phyloP scores from a whole-genome alignment of 208 protist species.

The Plasmodiophora brassicae region DNA sequence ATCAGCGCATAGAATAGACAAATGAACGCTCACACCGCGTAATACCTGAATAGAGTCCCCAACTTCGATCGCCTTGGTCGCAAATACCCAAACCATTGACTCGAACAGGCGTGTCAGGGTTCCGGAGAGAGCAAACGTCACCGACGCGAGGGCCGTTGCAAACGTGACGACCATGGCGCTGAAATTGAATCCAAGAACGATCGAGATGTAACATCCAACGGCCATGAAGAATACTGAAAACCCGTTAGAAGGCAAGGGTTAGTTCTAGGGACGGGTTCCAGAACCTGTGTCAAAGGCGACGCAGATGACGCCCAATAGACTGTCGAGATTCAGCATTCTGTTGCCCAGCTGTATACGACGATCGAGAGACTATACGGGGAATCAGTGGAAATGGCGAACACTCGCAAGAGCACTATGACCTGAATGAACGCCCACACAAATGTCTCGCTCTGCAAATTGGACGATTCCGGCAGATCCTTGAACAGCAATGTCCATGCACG shows the following conservation, averaged over 20 bases:
- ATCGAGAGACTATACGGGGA: constrained; percentile 3
- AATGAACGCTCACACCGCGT: neutral
- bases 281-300: neutral
- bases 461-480: neutral
- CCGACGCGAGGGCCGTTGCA: neutral
- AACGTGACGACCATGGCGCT: constrained; percentile 11
- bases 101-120: neutral
- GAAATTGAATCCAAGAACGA: neutral
- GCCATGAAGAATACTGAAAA: neutral
- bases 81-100: constrained; percentile 21
- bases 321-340: constrained; percentile 7
- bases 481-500: neutral
- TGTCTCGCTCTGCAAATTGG: neutral
- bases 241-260: no score
- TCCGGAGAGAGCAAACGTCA: constrained; percentile 3
- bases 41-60: constrained; percentile 8
- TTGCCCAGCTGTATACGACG: neutral
- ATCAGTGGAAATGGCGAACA: neutral
- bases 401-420: neutral
- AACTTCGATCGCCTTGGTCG: neutral
- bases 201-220: neutral
- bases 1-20: neutral
- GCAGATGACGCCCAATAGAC: neutral
- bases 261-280: no score
- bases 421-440: constrained; percentile 14